phyloP scores from a whole-genome alignment of 2,329 filamentous ascomycete genomes.

The Sporothrix dimorphospora region DNA sequence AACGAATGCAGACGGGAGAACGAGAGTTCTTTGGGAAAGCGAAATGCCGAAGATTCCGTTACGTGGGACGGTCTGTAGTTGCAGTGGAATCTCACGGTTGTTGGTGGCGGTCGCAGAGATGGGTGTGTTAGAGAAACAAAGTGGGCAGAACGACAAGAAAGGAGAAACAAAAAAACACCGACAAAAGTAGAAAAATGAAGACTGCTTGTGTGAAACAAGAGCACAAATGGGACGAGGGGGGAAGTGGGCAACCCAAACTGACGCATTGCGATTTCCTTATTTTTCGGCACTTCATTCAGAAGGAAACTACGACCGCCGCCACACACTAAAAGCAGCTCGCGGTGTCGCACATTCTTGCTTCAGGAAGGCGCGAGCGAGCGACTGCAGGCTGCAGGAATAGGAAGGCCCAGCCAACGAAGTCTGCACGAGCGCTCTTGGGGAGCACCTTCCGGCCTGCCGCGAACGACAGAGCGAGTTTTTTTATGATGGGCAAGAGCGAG shows the following conservation, averaged over 20 bases:
- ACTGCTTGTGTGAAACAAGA: not conserved
- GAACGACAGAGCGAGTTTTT: not conserved
- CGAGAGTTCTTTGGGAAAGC: not conserved
- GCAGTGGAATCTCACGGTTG: conserved; percentile 6
- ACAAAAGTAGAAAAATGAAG: not conserved
- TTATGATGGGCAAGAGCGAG: not conserved
- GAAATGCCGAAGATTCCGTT: conserved; percentile 8
- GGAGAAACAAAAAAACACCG: not conserved
- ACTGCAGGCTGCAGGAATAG: too few species aligned
- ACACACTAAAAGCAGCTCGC: not conserved
- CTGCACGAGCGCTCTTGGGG: not conserved
- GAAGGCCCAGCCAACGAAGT: not conserved
- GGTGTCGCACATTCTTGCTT: not conserved
- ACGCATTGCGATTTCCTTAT: not conserved
- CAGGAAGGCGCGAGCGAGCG: not conserved
- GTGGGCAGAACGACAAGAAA: not conserved
- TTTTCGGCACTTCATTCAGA: conserved; percentile 19
- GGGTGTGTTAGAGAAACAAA: not conserved
- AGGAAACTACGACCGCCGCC: not conserved
- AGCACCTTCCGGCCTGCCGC: not conserved
- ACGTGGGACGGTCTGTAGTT: not conserved
- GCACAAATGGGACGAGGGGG: not conserved
- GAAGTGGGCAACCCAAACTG: not conserved
- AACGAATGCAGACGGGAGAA: not conserved
- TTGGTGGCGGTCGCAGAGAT: not conserved